Conservation (phyloP, 2,329 filamentous ascomycete genomes). For the Calonectria naviculata region DNA sequence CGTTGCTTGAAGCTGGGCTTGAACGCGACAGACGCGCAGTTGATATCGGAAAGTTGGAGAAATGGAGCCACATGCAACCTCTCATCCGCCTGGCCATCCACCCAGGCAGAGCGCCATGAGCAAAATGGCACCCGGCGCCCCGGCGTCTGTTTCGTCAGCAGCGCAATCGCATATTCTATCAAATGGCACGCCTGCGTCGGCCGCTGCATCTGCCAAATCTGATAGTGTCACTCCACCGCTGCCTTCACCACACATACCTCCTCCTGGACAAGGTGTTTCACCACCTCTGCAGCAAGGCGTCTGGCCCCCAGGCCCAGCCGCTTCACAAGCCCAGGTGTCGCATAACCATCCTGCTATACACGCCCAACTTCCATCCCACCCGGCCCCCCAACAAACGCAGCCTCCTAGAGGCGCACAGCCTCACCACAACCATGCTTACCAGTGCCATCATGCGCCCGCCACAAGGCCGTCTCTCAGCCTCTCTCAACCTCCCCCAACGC, state of each 20-base stretch:
- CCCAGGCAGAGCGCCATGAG: background rate
- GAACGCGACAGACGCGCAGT: background rate
- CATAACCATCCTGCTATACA: conserved; percentile 4
- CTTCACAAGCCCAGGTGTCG: background rate
- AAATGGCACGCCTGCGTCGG: background rate
- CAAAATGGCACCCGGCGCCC: background rate
- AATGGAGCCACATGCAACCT: background rate
- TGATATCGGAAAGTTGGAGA: background rate
- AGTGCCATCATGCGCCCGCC: background rate
- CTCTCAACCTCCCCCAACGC: background rate
- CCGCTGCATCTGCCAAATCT: background rate
- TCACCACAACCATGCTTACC: background rate
- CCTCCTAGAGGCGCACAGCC: background rate
- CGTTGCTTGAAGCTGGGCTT: background rate
- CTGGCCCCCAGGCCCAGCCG: background rate
- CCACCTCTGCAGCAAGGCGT: conserved; percentile 16
- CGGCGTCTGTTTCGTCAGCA: background rate
- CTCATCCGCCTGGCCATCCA: background rate
- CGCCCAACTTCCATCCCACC: background rate
- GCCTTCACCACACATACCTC: conserved; percentile 10
- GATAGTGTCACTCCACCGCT: background rate
- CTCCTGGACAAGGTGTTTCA: conserved; percentile 17
- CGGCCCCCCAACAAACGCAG: background rate
- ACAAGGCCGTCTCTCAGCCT: background rate
- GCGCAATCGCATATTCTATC: background rate